Base-by-base conservation (phyloP, 495 filamentous ascomycete species). In the Aspergillus campestris region DNA sequence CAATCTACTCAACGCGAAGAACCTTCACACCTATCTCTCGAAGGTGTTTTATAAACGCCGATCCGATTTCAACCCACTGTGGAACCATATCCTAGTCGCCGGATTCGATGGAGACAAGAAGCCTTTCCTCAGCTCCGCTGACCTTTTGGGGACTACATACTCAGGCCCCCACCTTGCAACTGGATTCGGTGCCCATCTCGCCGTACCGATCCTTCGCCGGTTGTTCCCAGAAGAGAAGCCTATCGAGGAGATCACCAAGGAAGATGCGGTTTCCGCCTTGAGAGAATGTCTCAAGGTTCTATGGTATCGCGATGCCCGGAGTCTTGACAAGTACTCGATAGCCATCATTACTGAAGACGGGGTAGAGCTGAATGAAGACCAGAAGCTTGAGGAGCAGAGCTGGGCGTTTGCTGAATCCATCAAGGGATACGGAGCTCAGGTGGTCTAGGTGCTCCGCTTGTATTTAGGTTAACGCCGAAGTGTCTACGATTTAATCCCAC, bases 221-320 rank as follows among this genome's bases (percentile, higher is more conserved):
- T 65, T 83, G 44, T 87, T 86, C 35, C 85, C 84, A 12, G 88
- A 94, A 58, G 92, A 95, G 65, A 82, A 62, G 40, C 72, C 83
- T 30, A 81, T 85, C 18, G 75, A 76, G 48, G 64, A 73, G 37
- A 69, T 96, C 45, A 84, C 71, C 36, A 78, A 78, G 56, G 91
- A 97, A 56, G 60, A 84, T 64, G 92, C 92, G 34, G 73, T 95
- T 39, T 72, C 79, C 24, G 76, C 86, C 10, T 69, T 97, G 46
- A 83, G 83, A 70, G 85, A 95, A 66, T 94, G 87, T 63, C 88
- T 98, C 85, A 97, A 97, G 76, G 90, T 97, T 46, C 75, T 98
- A 45, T 98, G 89, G 73, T 98, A 98, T 72, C 78, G 92, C 50
- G 92, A 98, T 72, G 92, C 92, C 7, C 81, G 92, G 58, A 92